Evolutionary conservation across 768 basidiomycete genomes (phyloP).

Genomic region (Boletus subparvulus): DNA sequence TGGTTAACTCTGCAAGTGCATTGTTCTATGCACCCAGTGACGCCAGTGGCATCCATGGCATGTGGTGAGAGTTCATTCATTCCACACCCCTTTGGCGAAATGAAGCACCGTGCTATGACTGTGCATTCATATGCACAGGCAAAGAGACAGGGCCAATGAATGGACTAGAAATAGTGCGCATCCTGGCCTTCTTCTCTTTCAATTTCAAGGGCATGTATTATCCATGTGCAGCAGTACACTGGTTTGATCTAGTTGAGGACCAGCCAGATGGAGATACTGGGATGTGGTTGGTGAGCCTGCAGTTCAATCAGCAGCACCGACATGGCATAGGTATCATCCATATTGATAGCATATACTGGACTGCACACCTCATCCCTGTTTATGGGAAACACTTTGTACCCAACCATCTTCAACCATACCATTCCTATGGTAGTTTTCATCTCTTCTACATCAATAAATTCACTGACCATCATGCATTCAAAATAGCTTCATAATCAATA

Average conservation of each 20-base stretch:
- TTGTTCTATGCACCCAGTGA: not conserved
- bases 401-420: no score
- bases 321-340: not conserved
- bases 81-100: not conserved
- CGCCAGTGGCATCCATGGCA: no score
- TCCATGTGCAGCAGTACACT: conserved; percentile 21
- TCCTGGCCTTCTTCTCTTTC: conserved; percentile 25
- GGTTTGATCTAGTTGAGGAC: conserved; percentile 20
- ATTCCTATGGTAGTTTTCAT: no score
- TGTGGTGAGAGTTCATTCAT: not conserved
- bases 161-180: not conserved
- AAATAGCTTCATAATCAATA: no score
- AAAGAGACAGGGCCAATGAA: not conserved
- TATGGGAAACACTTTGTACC: not conserved
- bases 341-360: not conserved
- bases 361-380: not conserved
- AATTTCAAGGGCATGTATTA: not conserved
- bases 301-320: not conserved
- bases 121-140: not conserved
- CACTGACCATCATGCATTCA: no score
- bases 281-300: conserved; percentile 31
- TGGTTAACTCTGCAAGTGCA: not conserved
- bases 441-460: no score
- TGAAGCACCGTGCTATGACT: not conserved
- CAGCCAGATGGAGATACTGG: conserved; percentile 26